phyloP scores from a whole-genome alignment of 2,329 filamentous ascomycete species.

The Clonostachys byssicola region DNA sequence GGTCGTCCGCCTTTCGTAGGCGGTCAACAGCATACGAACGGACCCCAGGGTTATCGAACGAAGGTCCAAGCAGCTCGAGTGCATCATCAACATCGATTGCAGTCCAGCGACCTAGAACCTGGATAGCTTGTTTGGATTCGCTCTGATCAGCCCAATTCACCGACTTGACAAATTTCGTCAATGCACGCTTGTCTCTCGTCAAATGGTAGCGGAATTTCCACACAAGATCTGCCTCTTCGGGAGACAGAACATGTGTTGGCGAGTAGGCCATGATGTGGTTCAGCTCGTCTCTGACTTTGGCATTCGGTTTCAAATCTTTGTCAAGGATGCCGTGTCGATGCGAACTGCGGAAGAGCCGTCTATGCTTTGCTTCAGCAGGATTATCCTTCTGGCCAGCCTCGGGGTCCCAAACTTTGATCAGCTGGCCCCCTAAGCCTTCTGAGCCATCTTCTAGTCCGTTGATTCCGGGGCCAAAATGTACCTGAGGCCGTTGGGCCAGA shows the following conservation, averaged over 20 bases:
- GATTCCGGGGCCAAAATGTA: slow-evolving; percentile 87
- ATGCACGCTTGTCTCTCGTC: slow-evolving; percentile 82
- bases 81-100: slow-evolving; percentile 97
- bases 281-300: slow-evolving; percentile 90
- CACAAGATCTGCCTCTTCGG: slow-evolving; percentile 91
- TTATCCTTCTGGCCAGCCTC: slow-evolving; percentile 88
- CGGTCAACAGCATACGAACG: slow-evolving; percentile 91
- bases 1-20: slow-evolving; percentile 85
- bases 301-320: slow-evolving; percentile 92
- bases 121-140: slow-evolving; percentile 84
- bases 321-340: slow-evolving; percentile 89
- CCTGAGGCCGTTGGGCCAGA: slow-evolving; percentile 76
- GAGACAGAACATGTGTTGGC: slow-evolving; percentile 80
- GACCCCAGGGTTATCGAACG: slow-evolving; percentile 83
- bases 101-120: slow-evolving; percentile 88
- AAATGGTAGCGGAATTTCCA: slow-evolving; percentile 98
- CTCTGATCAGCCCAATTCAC: slow-evolving; percentile 87
- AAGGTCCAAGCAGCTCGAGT: slow-evolving; percentile 86
- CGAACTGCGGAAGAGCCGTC: slow-evolving; percentile 84
- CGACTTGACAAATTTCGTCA: slow-evolving; percentile 98
- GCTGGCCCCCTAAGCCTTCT: slow-evolving; percentile 46
- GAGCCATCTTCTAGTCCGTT: slow-evolving; percentile 57
- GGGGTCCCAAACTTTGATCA: slow-evolving; percentile 88
- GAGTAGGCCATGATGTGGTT: slow-evolving; percentile 90
- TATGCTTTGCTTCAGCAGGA: slow-evolving; percentile 91